Percentiles rank a stretch among this genome's conserved stretches.
Conservation (phyloP, 805 yeast species). For the Metschnikowia continentalis region DNA sequence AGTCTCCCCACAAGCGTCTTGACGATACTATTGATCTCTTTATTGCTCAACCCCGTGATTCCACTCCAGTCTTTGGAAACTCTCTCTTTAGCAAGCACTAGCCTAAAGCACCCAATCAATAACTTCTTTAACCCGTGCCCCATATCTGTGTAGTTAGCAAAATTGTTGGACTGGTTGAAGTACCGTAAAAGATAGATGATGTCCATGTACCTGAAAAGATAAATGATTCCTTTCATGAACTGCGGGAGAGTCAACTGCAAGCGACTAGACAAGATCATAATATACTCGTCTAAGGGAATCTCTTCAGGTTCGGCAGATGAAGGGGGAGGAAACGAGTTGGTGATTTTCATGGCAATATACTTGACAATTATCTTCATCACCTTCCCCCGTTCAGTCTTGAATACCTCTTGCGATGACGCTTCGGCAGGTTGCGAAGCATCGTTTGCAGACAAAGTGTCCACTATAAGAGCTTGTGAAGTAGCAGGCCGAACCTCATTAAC, state of each 20-base stretch:
- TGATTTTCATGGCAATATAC: slow-evolving; percentile 40
- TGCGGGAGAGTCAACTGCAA: slow-evolving; percentile 31
- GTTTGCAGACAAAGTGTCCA: neutral
- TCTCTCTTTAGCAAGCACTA: slow-evolving; percentile 33
- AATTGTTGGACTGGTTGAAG: slow-evolving; percentile 43
- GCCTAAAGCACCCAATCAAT: slow-evolving; percentile 39
- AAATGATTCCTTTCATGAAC: slow-evolving; percentile 40
- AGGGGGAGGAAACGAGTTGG: slow-evolving; percentile 42
- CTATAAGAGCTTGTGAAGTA: slow-evolving; percentile 1
- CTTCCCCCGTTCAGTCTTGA: slow-evolving; percentile 31
- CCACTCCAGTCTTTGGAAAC: slow-evolving; percentile 28
- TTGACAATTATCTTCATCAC: slow-evolving; percentile 41
- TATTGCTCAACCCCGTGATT: slow-evolving; percentile 34
- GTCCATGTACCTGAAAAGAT: slow-evolving; percentile 45
- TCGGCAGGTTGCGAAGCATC: slow-evolving; percentile 2
- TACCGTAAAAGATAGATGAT: slow-evolving; percentile 42
- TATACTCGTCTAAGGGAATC: slow-evolving; percentile 38
- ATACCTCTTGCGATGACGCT: slow-evolving; percentile 16
- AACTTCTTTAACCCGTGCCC: slow-evolving; percentile 39
- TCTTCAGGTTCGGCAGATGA: slow-evolving; percentile 26
- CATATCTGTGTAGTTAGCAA: slow-evolving; percentile 42
- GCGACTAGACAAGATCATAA: slow-evolving; percentile 35
- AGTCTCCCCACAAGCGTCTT: slow-evolving; percentile 34
- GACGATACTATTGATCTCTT: slow-evolving; percentile 34
- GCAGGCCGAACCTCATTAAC: neutral